These are phyloP conservation scores for Drechslerella coelobrocha DNA, from an alignment of 2,329 filamentous ascomycete genomes.

Conservation along the genomic window DNA sequence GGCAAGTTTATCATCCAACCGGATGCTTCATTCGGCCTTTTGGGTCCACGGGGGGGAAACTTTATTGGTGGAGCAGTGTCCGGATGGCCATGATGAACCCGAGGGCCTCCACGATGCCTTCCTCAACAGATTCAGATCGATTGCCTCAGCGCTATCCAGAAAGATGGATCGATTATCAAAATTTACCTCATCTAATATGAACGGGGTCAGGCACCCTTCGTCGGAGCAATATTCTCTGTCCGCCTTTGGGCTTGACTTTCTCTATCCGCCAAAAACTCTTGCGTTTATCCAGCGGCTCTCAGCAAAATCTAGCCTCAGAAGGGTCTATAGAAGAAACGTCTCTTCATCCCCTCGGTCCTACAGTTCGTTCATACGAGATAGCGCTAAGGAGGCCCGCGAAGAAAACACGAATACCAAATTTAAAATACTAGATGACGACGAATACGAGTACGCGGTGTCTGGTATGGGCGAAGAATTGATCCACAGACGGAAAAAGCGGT, in stretches of 20 bases:
- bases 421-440: conserved; percentile 23
- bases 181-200: conserved; percentile 33
- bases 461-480: conserved; percentile 25
- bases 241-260: conserved; percentile 57
- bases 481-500: conserved; percentile 25
- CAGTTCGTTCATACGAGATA: conserved; percentile 55
- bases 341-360: conserved; percentile 55
- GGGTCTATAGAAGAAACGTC: conserved; percentile 24
- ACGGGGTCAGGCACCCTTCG: neutral
- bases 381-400: conserved; percentile 25
- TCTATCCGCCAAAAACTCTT: conserved; percentile 59
- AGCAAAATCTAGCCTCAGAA: conserved; percentile 9
- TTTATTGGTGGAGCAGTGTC: conserved; percentile 53
- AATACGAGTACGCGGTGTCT: conserved; percentile 32
- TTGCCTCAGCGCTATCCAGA: conserved; percentile 24
- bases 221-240: conserved; percentile 20
- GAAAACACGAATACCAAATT: conserved; percentile 41
- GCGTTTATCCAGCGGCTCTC: conserved; percentile 56
- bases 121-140: conserved; percentile 19
- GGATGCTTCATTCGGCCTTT: conserved; percentile 65
- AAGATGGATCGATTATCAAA: conserved; percentile 21
- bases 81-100: conserved; percentile 21
- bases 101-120: conserved; percentile 55
- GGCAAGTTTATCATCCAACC: conserved; percentile 56
- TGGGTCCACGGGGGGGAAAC: conserved; percentile 65